phyloP scores from a whole-genome alignment of 495 filamentous ascomycete genomes.

The Penicillium lividum region DNA sequence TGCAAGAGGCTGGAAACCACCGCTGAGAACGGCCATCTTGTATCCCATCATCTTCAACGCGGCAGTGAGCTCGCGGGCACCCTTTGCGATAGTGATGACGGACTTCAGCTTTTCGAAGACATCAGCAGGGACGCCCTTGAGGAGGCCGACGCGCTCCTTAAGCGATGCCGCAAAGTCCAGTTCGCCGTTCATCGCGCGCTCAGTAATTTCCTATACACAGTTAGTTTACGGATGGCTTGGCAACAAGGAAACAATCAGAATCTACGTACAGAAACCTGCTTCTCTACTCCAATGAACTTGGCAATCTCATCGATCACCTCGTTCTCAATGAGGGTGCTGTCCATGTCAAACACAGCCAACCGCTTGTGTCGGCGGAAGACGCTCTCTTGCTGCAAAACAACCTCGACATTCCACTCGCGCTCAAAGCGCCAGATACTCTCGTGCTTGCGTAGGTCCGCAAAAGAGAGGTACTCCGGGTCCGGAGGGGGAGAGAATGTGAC shows the following conservation, averaged over 20 bases:
- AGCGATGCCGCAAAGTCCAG: slow-evolving; percentile 88
- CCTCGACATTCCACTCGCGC: slow-evolving; percentile 84
- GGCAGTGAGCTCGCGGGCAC: slow-evolving; percentile 70
- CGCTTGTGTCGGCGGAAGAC: slow-evolving; percentile 76
- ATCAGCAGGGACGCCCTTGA: slow-evolving; percentile 74
- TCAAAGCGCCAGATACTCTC: slow-evolving; percentile 81
- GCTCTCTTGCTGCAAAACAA: slow-evolving; percentile 68
- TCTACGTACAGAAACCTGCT: slow-evolving; percentile 57
- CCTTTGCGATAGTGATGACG: slow-evolving; percentile 75
- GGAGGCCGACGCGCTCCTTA: slow-evolving; percentile 71
- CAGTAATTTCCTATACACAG: slow-evolving; percentile 66
- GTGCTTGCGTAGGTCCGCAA: slow-evolving; percentile 70
- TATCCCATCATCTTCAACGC: slow-evolving; percentile 74
- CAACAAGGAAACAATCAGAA: slow-evolving; percentile 2
- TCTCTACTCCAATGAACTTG: slow-evolving; percentile 71
- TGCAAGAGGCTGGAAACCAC: slow-evolving; percentile 87
- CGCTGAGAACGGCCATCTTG: slow-evolving; percentile 85
- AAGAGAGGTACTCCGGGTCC: slow-evolving; percentile 64
- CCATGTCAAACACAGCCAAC: slow-evolving; percentile 95
- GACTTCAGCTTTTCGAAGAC: slow-evolving; percentile 78
- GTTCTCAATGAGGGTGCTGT: slow-evolving; percentile 91
- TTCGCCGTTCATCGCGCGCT: slow-evolving; percentile 92
- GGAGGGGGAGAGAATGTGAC: slow-evolving; percentile 68
- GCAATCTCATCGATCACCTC: slow-evolving; percentile 97
- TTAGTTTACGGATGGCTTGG: slow-evolving; percentile 20